A percentile compares a stretch with the other conserved stretches of the same genome.
phyloP scores from a whole-genome alignment of 176 grass and related monocot genomes.

The Musa troglodytarum region DNA sequence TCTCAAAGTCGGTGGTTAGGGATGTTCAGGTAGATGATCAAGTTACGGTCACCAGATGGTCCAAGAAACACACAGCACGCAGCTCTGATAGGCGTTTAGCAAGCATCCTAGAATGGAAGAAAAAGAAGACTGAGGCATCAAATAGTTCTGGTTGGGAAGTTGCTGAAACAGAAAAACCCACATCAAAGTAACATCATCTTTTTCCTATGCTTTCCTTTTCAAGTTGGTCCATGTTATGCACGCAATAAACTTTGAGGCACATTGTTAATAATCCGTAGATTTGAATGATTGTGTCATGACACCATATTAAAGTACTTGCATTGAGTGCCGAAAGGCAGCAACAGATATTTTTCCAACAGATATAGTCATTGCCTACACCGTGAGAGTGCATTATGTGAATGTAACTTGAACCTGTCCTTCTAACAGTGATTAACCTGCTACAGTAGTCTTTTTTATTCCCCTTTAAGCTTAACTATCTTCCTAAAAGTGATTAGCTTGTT shows the following conservation, averaged over 20 bases:
- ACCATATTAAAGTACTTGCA: too few species aligned
- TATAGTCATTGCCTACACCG: too few species aligned
- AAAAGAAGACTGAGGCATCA: constrained; percentile 32
- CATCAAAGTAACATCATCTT: constrained; percentile 51
- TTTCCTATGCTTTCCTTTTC: background rate
- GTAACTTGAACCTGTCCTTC: too few species aligned
- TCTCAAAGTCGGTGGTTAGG: constrained; percentile 66
- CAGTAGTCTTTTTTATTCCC: too few species aligned
- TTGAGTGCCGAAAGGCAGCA: too few species aligned
- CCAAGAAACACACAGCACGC: constrained; percentile 59
- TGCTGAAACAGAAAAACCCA: constrained; percentile 37
- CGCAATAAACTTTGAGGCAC: background rate
- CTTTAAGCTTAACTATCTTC: too few species aligned
- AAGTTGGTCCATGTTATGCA: background rate
- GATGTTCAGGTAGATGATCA: constrained; percentile 70
- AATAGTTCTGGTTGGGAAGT: constrained; percentile 52
- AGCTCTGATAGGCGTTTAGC: constrained; percentile 40
- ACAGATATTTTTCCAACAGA: too few species aligned
- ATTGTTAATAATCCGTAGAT: too few species aligned
- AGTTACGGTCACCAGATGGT: constrained; percentile 78
- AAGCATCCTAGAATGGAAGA: constrained; percentile 70
- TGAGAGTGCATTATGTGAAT: too few species aligned
- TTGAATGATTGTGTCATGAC: too few species aligned
- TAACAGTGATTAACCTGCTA: too few species aligned
- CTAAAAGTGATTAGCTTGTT: too few species aligned